A percentile compares a stretch with the other conserved stretches of the same genome.
phyloP scores from a whole-genome alignment of 2,329 filamentous ascomycete species.

The Pseudogymnoascus sp. region DNA sequence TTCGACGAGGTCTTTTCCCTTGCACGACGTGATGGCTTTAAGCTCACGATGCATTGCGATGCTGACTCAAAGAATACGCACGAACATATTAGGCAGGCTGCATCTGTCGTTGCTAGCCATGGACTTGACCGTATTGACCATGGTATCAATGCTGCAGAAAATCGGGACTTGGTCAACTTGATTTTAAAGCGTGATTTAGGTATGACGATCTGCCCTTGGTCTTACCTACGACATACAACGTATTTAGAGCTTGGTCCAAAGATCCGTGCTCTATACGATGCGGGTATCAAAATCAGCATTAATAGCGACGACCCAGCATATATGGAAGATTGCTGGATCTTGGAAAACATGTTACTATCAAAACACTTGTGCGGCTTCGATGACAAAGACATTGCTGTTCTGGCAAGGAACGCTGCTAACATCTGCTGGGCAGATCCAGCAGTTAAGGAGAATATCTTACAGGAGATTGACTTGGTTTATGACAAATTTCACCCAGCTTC shows the following conservation, averaged over 20 bases:
- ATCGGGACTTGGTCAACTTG: slow-evolving; percentile 43
- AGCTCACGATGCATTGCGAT: slow-evolving; percentile 57
- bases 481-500: not conserved
- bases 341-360: slow-evolving; percentile 39
- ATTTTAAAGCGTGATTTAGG: slow-evolving; percentile 38
- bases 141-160: slow-evolving; percentile 52
- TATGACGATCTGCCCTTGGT: slow-evolving; percentile 63
- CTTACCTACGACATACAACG: slow-evolving; percentile 47
- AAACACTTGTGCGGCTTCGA: slow-evolving; percentile 35
- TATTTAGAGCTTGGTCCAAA: slow-evolving; percentile 22
- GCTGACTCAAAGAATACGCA: slow-evolving; percentile 61
- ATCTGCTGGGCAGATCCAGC: slow-evolving; percentile 39
- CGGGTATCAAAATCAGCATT: slow-evolving; percentile 36
- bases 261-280: slow-evolving; percentile 34
- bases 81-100: slow-evolving; percentile 45
- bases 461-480: slow-evolving; percentile 20
- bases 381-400: slow-evolving; percentile 35
- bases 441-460: slow-evolving; percentile 29
- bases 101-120: slow-evolving; percentile 49
- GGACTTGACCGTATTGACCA: slow-evolving; percentile 63
- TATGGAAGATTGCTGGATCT: slow-evolving; percentile 42
- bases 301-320: slow-evolving; percentile 40
- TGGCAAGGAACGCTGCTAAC: slow-evolving; percentile 36
- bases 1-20: slow-evolving; percentile 54
- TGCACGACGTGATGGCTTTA: slow-evolving; percentile 44